Percentiles rank a stretch among this genome's conserved stretches.
Conservation (phyloP, 2,329 filamentous ascomycete species). For the Tolypocladium amazonense region DNA sequence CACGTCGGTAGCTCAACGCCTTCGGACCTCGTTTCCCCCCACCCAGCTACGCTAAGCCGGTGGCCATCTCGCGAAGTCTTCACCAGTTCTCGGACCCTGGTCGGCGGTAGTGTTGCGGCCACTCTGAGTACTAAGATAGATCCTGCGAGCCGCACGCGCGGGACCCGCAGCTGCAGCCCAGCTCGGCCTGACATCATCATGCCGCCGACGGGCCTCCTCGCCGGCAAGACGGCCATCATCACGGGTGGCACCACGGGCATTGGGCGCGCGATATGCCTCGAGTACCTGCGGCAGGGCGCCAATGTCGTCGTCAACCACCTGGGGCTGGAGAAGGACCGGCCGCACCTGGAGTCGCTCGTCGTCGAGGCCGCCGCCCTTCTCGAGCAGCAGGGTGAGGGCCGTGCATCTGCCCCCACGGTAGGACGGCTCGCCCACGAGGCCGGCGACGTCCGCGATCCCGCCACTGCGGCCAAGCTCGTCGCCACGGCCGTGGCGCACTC, state of each 20-base stretch:
- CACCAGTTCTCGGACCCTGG: not conserved
- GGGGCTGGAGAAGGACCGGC: constrained; percentile 40
- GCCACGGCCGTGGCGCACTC: constrained; percentile 47
- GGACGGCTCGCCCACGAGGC: constrained; percentile 55
- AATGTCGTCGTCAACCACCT: constrained; percentile 75
- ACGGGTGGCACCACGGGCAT: constrained; percentile 83
- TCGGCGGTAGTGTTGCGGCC: not conserved
- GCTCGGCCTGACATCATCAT: constrained; percentile 16
- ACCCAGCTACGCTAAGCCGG: not conserved
- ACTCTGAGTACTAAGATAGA: not conserved
- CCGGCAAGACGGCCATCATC: constrained; percentile 71
- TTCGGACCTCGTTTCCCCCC: not conserved
- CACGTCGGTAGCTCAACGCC: not conserved
- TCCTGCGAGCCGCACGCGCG: not conserved
- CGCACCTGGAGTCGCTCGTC: constrained; percentile 42
- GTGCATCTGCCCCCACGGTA: constrained; percentile 14
- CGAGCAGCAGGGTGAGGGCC: not conserved
- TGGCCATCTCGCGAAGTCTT: not conserved
- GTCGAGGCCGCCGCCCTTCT: constrained; percentile 36
- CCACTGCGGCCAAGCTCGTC: constrained; percentile 61
- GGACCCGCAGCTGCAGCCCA: not conserved
- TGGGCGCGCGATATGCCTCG: constrained; percentile 72
- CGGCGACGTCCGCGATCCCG: constrained; percentile 68
- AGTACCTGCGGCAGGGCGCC: constrained; percentile 68
- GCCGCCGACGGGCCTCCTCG: constrained; percentile 45